Evolutionary conservation across 139 green algal species (phyloP).

Genomic region (Axilococcus clingmanii): DNA sequence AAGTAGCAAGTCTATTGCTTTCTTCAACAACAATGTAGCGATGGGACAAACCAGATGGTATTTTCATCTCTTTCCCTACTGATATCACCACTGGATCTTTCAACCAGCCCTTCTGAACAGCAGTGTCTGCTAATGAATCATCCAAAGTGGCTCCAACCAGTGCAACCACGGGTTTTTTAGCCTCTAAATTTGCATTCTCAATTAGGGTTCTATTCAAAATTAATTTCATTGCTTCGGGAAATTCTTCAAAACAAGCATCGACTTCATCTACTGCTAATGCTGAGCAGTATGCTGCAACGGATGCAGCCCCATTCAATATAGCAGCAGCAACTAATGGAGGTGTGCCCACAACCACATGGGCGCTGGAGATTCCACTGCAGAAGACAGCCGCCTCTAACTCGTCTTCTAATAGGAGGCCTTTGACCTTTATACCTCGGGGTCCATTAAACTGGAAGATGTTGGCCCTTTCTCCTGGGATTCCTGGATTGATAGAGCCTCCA

Average conservation of each 20-base stretch:
- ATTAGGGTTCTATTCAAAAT: constrained; percentile 20
- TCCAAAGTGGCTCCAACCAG: constrained; percentile 63
- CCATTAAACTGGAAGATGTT: constrained; percentile 82
- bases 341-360: constrained; percentile 67
- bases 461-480: constrained; percentile 49
- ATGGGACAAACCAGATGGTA: constrained; percentile 37
- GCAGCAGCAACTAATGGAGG: constrained; percentile 40
- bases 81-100: constrained; percentile 39
- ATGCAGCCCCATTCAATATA: neutral
- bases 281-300: constrained; percentile 5
- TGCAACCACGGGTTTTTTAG: constrained; percentile 40
- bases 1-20: constrained; percentile 31
- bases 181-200: neutral
- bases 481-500: constrained; percentile 54
- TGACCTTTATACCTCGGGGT: constrained; percentile 59
- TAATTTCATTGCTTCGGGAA: constrained; percentile 35
- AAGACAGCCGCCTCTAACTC: constrained; percentile 44
- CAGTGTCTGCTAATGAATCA: constrained; percentile 21
- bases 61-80: constrained; percentile 16
- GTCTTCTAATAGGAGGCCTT: constrained; percentile 66
- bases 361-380: constrained; percentile 34
- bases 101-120: constrained; percentile 39
- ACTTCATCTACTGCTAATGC: constrained; percentile 44
- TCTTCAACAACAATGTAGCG: constrained; percentile 34
- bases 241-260: constrained; percentile 37